Percentiles rank a stretch among this genome's conserved stretches.
These are phyloP conservation scores for Digitaria exilis DNA, from an alignment of 202 grass and related monocot species.

Conservation along the genomic window DNA sequence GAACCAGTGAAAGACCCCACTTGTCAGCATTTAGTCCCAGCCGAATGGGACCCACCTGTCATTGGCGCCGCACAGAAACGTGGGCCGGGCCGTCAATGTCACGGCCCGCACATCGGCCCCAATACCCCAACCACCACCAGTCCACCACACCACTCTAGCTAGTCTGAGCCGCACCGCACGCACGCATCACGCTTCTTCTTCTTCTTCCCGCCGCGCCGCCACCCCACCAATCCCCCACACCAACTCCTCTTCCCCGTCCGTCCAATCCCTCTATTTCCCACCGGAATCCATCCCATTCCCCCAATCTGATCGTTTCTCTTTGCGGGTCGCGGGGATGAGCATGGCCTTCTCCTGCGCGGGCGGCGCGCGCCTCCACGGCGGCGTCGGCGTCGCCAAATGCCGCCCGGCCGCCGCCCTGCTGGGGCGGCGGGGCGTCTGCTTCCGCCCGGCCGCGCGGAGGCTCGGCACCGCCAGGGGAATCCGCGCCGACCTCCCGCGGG, in stretches of 20 bases:
- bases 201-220: conserved; percentile 27
- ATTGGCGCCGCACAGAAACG: not conserved
- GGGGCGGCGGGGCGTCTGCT: not conserved
- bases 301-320: conserved; percentile 12
- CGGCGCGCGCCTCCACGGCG: conserved; percentile 18
- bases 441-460: not conserved
- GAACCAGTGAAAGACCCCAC: too few species aligned
- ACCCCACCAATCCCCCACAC: conserved; percentile 10
- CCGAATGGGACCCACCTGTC: not conserved
- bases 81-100: not conserved
- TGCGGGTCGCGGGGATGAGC: conserved; percentile 32
- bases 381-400: conserved; percentile 26
- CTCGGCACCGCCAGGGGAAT: conserved; percentile 14
- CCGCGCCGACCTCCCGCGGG: conserved; percentile 22
- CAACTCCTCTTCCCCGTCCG: not conserved
- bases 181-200: not conserved
- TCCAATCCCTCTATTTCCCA: not conserved
- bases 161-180: not conserved
- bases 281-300: not conserved
- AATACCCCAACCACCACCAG: not conserved
- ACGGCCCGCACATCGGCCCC: not conserved
- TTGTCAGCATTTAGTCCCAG: too few species aligned
- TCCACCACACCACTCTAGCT: too few species aligned
- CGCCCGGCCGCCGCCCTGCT: not conserved
- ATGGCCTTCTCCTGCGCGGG: conserved; percentile 49